These are phyloP conservation scores for Calonectria hawksworthii DNA, from an alignment of 2,329 filamentous ascomycete species.

Conservation along the genomic window DNA sequence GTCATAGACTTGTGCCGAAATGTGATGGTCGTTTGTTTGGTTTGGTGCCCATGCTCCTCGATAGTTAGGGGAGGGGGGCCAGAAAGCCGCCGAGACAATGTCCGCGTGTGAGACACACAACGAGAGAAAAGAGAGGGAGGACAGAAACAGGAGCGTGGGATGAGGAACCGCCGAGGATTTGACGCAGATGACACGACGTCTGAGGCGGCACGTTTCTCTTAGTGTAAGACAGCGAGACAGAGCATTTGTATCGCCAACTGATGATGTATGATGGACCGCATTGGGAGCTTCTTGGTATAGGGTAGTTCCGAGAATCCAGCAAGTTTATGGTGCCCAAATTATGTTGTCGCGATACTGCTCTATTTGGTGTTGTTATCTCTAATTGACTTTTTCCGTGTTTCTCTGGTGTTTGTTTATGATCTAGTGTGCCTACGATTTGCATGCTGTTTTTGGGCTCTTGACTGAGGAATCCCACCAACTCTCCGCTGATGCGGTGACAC, in stretches of 20 bases:
- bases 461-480: not conserved
- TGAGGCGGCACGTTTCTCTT: constrained; percentile 17
- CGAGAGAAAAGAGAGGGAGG: constrained; percentile 11
- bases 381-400: not conserved
- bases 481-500: not conserved
- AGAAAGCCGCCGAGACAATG: constrained; percentile 28
- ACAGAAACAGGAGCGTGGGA: constrained; percentile 10
- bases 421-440: not conserved
- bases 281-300: not conserved
- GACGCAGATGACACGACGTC: constrained; percentile 33
- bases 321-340: not conserved
- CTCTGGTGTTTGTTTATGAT: too few relatives aligned
- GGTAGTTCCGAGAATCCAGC: not conserved
- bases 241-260: not conserved
- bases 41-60: constrained; percentile 9
- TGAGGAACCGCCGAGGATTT: constrained; percentile 17
- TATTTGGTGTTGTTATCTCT: not conserved
- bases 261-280: not conserved
- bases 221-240: constrained; percentile 16
- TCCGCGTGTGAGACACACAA: constrained; percentile 5
- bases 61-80: not conserved
- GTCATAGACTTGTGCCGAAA: not conserved
- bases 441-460: not conserved
- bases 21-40: constrained; percentile 11
- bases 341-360: not conserved